Conservation (phyloP, 169 alveolate genomes). For the Plasmodium reichenowi region DNA sequence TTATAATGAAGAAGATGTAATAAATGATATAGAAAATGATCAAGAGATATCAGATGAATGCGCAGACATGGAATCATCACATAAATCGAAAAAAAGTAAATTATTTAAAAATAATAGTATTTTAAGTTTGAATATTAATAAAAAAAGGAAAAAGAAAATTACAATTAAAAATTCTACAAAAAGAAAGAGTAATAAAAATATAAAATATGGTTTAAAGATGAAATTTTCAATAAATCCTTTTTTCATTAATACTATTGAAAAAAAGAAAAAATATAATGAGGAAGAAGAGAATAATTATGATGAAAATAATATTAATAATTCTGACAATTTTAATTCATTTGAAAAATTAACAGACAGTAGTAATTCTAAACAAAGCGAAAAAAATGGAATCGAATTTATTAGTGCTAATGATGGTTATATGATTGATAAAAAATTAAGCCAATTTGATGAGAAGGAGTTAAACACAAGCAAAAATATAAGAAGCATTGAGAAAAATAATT, state of each 20-base stretch:
- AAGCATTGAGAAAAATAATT: background rate
- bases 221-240: background rate
- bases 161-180: background rate
- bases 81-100: background rate
- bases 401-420: background rate
- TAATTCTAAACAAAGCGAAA: conserved; percentile 2
- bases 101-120: conserved; percentile 12
- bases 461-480: background rate
- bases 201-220: background rate
- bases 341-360: conserved; percentile 12
- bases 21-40: conserved; percentile 41
- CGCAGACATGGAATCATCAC: background rate
- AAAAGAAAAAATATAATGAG: background rate
- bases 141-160: conserved; percentile 14
- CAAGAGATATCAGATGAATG: conserved; percentile 17
- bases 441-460: background rate
- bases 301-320: background rate
- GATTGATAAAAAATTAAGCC: background rate
- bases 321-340: background rate
- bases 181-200: background rate
- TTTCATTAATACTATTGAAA: background rate
- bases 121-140: conserved; percentile 4
- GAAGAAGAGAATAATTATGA: background rate
- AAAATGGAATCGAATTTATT: background rate
- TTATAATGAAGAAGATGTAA: conserved; percentile 36